Conservation (phyloP, 1,284 basidiomycete species). For the Taiwanofungus camphoratus region DNA sequence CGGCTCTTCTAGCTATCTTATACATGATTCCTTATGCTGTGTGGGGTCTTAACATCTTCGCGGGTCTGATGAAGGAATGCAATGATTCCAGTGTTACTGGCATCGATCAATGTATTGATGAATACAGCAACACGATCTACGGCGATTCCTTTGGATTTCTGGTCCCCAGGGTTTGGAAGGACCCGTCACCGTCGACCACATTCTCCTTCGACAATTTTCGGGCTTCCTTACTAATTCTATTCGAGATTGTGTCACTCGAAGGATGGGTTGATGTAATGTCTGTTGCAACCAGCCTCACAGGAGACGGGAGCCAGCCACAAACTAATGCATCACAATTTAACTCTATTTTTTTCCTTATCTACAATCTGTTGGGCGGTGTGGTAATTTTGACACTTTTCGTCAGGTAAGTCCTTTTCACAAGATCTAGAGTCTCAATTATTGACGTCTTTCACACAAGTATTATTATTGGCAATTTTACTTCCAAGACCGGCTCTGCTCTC, state of each 20-base stretch:
- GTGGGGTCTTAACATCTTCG: conserved; percentile 95
- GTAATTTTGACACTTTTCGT: conserved; percentile 88
- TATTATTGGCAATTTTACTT: conserved; percentile 92
- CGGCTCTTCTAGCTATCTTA: conserved; percentile 86
- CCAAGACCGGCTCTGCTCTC: conserved; percentile 79
- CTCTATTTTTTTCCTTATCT: conserved; percentile 90
- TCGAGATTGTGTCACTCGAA: conserved; percentile 94
- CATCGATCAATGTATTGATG: conserved; percentile 67
- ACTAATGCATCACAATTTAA: conserved; percentile 74
- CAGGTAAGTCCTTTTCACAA: conserved; percentile 44
- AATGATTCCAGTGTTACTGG: conserved; percentile 66
- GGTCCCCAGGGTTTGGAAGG: conserved; percentile 85
- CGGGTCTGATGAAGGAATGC: conserved; percentile 81
- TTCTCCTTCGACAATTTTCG: conserved; percentile 93
- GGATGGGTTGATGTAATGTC: conserved; percentile 95
- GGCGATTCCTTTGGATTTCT: conserved; percentile 54
- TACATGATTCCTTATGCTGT: conserved; percentile 97
- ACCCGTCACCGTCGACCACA: conserved; percentile 77
- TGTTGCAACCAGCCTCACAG: conserved; percentile 78
- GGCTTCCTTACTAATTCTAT: conserved; percentile 84
- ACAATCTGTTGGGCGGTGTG: conserved; percentile 89
- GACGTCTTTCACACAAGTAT: conserved; percentile 45
- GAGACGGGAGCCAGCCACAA: conserved; percentile 62
- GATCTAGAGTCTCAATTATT: background rate
- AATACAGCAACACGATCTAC: conserved; percentile 60